Evolutionary conservation across 2,329 filamentous ascomycete genomes (phyloP), one percentile per base, ranked within the genome.

Genomic region (Colletotrichum abscissum): DNA sequence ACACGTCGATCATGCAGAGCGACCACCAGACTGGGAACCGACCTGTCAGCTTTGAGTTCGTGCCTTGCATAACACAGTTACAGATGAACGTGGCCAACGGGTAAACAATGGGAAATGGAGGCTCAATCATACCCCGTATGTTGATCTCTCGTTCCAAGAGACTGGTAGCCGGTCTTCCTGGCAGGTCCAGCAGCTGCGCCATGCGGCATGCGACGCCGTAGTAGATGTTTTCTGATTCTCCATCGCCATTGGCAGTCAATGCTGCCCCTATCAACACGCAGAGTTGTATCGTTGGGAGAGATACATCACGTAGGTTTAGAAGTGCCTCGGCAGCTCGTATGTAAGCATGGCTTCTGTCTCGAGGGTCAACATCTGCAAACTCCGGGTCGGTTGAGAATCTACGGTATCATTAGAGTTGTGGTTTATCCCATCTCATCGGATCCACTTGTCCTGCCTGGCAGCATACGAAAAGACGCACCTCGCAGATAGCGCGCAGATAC

Each of bases 181-280:
- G 81, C 6, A 84, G 77, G 68, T 83, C 80, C 7, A 84, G 75
- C 16, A 82, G 72, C 57, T 81, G 76, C 4, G 82, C 80, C 66
- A 81, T 79, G 7, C 82, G 79, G 67, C 79, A 80, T 24, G 83
- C 82, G 30, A 82, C 69, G 49, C 78, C 77, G 59, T 85, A 85
- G 74, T 81, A 85, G 19, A 85, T 73, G 7, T 82, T 79, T 69
- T 85, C 84, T 0, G 81, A 76, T 4, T 79, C 79, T 11, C 80
- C 79, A 14, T 84, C 76, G 2, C 80, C 80, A n/a, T 84, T 79
- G 16, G 78, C 81, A 38, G 80, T 79, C 19, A 80, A 79, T n/a
- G 74, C 75, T 2, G 78, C 77, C 2, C 82, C 84, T 1, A 85
- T 75, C 33, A 86, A 75, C 5, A 86, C 79, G 63, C 81, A 81